These are phyloP conservation scores for Penicillium flavigenum DNA, from an alignment of 495 filamentous ascomycete species.

Conservation along the genomic window DNA sequence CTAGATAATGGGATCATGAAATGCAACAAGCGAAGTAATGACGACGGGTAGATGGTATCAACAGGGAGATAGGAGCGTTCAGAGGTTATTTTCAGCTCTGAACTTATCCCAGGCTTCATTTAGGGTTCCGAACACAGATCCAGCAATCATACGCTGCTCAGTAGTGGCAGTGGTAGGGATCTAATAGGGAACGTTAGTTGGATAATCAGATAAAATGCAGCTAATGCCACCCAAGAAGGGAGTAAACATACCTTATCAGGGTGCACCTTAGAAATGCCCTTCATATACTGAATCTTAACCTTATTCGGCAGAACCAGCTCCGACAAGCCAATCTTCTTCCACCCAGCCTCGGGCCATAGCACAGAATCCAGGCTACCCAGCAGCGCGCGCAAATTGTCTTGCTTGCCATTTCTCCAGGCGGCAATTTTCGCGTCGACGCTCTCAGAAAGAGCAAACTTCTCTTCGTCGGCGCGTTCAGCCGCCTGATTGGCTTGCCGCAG, in stretches of 20 bases:
- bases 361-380: slow-evolving; percentile 86
- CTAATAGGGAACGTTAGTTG: slow-evolving; percentile 43
- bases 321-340: slow-evolving; percentile 94
- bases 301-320: slow-evolving; percentile 86
- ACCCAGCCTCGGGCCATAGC: slow-evolving; percentile 86
- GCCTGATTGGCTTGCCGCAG: slow-evolving; percentile 79
- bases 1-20: slow-evolving; percentile 9
- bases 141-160: slow-evolving; percentile 90
- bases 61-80: slow-evolving; percentile 9
- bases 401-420: slow-evolving; percentile 82
- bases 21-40: slow-evolving; percentile 7
- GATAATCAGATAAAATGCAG: neutral
- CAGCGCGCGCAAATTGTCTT: slow-evolving; percentile 87
- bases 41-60: slow-evolving; percentile 8
- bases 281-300: slow-evolving; percentile 98
- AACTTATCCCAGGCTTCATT: slow-evolving; percentile 99
- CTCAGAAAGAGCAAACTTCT: slow-evolving; percentile 87
- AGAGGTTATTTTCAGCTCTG: slow-evolving; percentile 75
- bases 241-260: slow-evolving; percentile 83
- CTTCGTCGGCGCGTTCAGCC: slow-evolving; percentile 80
- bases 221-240: neutral
- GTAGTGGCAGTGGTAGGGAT: slow-evolving; percentile 85
- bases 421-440: slow-evolving; percentile 74
- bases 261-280: slow-evolving; percentile 97
- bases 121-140: slow-evolving; percentile 83